Conservation (phyloP, 2,329 filamentous ascomycete species). For the Sarocladium strictum region DNA sequence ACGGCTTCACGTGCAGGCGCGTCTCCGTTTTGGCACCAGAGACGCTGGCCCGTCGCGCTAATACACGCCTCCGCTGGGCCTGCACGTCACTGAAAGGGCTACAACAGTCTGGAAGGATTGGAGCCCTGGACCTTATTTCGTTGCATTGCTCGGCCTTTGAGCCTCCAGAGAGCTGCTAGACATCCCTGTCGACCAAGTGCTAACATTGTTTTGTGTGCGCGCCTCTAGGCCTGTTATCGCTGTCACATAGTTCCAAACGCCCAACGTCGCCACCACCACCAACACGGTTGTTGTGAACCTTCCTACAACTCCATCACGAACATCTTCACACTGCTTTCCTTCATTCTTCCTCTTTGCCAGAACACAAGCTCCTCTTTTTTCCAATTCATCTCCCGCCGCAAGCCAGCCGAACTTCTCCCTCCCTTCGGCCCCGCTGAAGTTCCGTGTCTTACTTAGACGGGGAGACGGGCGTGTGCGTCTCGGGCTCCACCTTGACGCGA, state of each 20-base stretch:
- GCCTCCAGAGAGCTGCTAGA: too few relatives aligned
- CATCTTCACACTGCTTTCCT: background rate
- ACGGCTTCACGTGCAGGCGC: constrained; percentile 8
- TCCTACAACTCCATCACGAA: background rate
- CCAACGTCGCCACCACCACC: background rate
- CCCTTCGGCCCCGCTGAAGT: constrained; percentile 1
- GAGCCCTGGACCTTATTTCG: constrained; percentile 1
- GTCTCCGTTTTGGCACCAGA: background rate
- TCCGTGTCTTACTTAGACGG: constrained; percentile 9
- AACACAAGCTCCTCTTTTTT: background rate
- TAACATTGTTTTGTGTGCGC: background rate
- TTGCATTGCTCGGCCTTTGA: background rate
- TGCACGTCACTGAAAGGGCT: constrained; percentile 1
- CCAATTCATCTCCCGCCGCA: background rate
- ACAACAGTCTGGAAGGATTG: background rate
- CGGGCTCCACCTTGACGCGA: constrained; percentile 9
- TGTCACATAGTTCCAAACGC: background rate
- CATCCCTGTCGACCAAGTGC: too few relatives aligned
- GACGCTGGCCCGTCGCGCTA: constrained; percentile 8
- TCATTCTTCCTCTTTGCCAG: background rate
- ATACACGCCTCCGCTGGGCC: background rate
- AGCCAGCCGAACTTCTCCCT: background rate
- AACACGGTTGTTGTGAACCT: background rate
- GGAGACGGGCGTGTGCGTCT: background rate
- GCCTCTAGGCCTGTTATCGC: background rate